Percentiles rank a stretch among this genome's conserved stretches.
Evolutionary conservation across 139 green algal species (phyloP).

Genomic region (Deuterostichococcus epilithicus): DNA sequence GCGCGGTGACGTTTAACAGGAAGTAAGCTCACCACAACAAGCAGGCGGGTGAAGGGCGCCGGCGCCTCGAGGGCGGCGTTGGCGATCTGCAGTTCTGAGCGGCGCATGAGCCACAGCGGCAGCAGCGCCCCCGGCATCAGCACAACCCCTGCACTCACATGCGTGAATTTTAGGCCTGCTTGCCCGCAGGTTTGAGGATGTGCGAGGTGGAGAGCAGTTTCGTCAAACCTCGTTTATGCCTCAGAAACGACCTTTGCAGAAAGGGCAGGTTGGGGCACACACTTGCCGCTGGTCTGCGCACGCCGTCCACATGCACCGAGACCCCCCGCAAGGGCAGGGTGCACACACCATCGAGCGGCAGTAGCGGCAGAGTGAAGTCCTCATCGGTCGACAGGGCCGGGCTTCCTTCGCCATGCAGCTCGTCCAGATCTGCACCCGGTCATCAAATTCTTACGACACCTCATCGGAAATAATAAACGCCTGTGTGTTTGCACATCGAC

Average conservation of each 20-base stretch:
- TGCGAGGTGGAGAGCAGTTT: not conserved
- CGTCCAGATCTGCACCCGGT: not conserved
- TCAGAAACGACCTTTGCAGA: not conserved
- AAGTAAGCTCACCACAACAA: not conserved
- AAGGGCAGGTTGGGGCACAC: not conserved
- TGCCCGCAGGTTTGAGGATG: not conserved
- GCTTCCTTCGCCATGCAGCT: not conserved
- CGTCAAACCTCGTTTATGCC: not conserved
- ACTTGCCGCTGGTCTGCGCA: too few species aligned
- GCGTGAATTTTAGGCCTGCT: too few species aligned
- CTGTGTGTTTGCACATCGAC: too few species aligned
- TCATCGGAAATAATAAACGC: too few species aligned
- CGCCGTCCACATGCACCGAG: not conserved
- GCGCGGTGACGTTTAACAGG: not conserved
- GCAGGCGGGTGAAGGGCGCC: not conserved
- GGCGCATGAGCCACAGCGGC: not conserved
- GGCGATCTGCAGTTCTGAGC: not conserved
- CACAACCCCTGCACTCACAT: conserved; percentile 2
- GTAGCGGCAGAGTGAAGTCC: not conserved
- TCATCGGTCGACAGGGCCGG: not conserved
- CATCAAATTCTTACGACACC: not conserved
- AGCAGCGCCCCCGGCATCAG: conserved; percentile 5
- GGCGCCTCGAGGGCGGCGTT: conserved; percentile 1
- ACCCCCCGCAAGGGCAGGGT: not conserved
- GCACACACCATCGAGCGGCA: not conserved